Evolutionary conservation across 768 basidiomycete genomes (phyloP).

Genomic region (Rhizopogon sp.): DNA sequence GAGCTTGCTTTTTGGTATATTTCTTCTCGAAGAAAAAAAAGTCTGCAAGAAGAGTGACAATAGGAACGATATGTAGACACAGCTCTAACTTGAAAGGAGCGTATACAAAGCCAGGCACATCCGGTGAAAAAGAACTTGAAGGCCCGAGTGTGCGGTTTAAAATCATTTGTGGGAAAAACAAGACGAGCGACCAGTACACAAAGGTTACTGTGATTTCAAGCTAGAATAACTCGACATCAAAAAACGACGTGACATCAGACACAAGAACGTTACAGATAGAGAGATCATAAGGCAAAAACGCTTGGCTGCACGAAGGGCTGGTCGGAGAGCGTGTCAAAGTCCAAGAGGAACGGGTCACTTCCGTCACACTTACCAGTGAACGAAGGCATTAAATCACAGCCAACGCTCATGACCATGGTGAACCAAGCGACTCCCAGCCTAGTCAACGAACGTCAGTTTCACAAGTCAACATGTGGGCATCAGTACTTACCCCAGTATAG

Average conservation of each 20-base stretch:
- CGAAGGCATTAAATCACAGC: slow-evolving; percentile 38
- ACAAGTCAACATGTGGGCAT: neutral
- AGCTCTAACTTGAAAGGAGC: slow-evolving; percentile 57
- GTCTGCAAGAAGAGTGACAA: slow-evolving; percentile 52
- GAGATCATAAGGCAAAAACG: slow-evolving; percentile 57
- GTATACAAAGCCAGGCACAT: slow-evolving; percentile 17
- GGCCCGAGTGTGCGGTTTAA: slow-evolving; percentile 18
- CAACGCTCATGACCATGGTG: slow-evolving; percentile 35
- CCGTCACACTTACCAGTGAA: slow-evolving; percentile 24
- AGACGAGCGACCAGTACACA: slow-evolving; percentile 65
- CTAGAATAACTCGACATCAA: slow-evolving; percentile 17
- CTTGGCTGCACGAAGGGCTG: slow-evolving; percentile 38
- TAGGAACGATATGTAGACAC: slow-evolving; percentile 61
- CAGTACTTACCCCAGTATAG: slow-evolving; percentile 63
- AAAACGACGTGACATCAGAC: neutral
- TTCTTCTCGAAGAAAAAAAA: slow-evolving; percentile 63
- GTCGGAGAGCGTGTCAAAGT: neutral
- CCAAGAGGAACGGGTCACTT: neutral
- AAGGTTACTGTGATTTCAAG: slow-evolving; percentile 45
- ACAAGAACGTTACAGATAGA: slow-evolving; percentile 45
- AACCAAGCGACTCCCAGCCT: slow-evolving; percentile 34
- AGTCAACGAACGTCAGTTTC: slow-evolving; percentile 4
- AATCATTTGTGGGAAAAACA: slow-evolving; percentile 55
- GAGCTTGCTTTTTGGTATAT: slow-evolving; percentile 30
- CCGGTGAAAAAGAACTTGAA: neutral